Evolutionary conservation across 345 rosid species (phyloP).

Genomic region (Geranium rotundifolium): DNA sequence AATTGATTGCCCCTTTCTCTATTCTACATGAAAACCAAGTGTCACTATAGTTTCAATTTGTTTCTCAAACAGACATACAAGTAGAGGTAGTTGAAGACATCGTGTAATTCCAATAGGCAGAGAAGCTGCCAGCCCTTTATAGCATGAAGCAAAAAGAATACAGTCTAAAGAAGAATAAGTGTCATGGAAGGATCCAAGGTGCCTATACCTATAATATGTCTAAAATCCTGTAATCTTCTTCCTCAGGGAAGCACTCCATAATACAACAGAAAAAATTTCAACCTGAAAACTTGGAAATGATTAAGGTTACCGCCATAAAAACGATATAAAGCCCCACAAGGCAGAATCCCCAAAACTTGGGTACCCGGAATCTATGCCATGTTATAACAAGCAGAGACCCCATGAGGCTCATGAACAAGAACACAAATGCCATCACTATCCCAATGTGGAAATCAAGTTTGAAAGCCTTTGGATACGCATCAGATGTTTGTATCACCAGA

Average conservation of each 20-base stretch:
- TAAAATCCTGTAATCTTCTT: background rate
- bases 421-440: conserved; percentile 76
- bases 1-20: no score
- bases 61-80: no score
- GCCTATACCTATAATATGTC: background rate
- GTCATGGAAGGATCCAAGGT: no score
- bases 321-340: conserved; percentile 72
- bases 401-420: conserved; percentile 82
- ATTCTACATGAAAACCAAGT: no score
- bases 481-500: conserved; percentile 61
- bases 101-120: no score
- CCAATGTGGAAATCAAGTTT: conserved; percentile 67
- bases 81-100: no score
- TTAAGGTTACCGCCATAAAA: conserved; percentile 54
- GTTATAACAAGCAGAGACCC: conserved; percentile 85
- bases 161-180: background rate
- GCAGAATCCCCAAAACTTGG: conserved; percentile 87
- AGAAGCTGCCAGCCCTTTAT: no score
- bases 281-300: conserved; percentile 47
- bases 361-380: conserved; percentile 91
- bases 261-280: no score
- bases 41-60: no score
- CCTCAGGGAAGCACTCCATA: no score
- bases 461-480: conserved; percentile 69
- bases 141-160: background rate